Conservation (phyloP, 129 eudicot genomes). For the Mikania micrantha region DNA sequence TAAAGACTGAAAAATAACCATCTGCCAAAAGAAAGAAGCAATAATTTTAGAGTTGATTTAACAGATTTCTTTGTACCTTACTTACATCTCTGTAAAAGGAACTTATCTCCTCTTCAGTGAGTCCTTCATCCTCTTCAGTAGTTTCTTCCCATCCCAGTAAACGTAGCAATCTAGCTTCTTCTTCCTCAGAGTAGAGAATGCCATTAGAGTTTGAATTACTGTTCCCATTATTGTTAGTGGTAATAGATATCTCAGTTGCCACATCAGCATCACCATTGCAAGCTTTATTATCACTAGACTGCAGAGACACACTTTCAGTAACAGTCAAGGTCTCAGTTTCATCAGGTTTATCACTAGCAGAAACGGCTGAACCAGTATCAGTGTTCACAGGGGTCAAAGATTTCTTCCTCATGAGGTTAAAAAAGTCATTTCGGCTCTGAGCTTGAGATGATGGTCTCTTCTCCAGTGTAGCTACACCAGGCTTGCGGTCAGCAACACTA, state of each 20-base stretch:
- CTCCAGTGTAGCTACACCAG: conserved; percentile 40
- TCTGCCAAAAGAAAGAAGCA: neutral
- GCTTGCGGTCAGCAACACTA: conserved; percentile 43
- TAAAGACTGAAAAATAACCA: neutral
- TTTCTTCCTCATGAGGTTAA: conserved; percentile 78
- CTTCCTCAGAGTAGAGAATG: conserved; percentile 56
- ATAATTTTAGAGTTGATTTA: neutral
- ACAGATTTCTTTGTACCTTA: conserved; percentile 37
- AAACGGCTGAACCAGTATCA: conserved; percentile 30
- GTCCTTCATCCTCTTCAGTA: conserved; percentile 67
- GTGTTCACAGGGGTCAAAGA: conserved; percentile 30
- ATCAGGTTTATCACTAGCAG: conserved; percentile 38
- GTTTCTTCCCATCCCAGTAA: conserved; percentile 89
- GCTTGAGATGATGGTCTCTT: conserved; percentile 62
- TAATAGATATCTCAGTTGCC: conserved; percentile 10
- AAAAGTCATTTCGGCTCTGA: conserved; percentile 86
- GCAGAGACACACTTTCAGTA: conserved; percentile 18
- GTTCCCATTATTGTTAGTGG: conserved; percentile 21
- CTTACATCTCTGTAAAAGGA: conserved; percentile 58
- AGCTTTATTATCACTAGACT: conserved; percentile 14
- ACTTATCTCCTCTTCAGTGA: conserved; percentile 89
- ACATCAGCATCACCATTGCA: conserved; percentile 35
- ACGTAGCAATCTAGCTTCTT: conserved; percentile 78
- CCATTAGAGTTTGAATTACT: conserved; percentile 28
- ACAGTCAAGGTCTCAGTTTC: conserved; percentile 17